Percentiles rank a stretch among this genome's conserved stretches.
phyloP scores from a whole-genome alignment of 352 stramenopile genomes.

The Globisporangium nagaii region DNA sequence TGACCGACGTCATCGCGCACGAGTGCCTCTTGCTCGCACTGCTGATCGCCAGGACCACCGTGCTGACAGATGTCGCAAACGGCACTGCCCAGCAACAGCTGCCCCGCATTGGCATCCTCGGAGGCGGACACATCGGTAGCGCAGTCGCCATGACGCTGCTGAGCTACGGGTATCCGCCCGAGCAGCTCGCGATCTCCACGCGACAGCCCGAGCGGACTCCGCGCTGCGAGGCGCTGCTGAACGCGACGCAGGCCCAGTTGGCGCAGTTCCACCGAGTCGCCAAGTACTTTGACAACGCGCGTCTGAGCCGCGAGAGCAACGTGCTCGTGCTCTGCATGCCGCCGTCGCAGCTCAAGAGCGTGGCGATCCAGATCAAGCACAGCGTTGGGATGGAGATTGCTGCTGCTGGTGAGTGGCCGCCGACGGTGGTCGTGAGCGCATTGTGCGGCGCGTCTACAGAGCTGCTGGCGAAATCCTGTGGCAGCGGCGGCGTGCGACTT shows the following conservation, averaged over 20 bases:
- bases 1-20: slow-evolving; percentile 6
- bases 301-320: slow-evolving; percentile 43
- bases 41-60: background rate
- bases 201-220: slow-evolving; percentile 48
- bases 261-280: slow-evolving; percentile 29
- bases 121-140: slow-evolving; percentile 44
- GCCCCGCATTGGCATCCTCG: slow-evolving; percentile 43
- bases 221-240: slow-evolving; percentile 26
- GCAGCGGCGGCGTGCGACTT: slow-evolving; percentile 23
- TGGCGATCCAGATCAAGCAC: slow-evolving; percentile 64
- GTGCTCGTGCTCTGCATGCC: slow-evolving; percentile 61
- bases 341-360: slow-evolving; percentile 61
- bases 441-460: slow-evolving; percentile 37
- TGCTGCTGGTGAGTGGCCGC: slow-evolving; percentile 11
- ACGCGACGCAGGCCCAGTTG: slow-evolving; percentile 12
- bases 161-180: slow-evolving; percentile 25
- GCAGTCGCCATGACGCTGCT: slow-evolving; percentile 47
- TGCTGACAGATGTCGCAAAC: too few species aligned
- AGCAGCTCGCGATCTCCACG: slow-evolving; percentile 41
- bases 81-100: too few species aligned
- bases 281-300: slow-evolving; percentile 57
- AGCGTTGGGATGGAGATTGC: too few species aligned
- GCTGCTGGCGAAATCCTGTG: slow-evolving; percentile 41
- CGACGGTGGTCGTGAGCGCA: slow-evolving; percentile 36
- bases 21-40: slow-evolving; percentile 10